These are phyloP conservation scores for Akanthomyces dipterigenus DNA, from an alignment of 2,329 filamentous ascomycete genomes.

Conservation along the genomic window DNA sequence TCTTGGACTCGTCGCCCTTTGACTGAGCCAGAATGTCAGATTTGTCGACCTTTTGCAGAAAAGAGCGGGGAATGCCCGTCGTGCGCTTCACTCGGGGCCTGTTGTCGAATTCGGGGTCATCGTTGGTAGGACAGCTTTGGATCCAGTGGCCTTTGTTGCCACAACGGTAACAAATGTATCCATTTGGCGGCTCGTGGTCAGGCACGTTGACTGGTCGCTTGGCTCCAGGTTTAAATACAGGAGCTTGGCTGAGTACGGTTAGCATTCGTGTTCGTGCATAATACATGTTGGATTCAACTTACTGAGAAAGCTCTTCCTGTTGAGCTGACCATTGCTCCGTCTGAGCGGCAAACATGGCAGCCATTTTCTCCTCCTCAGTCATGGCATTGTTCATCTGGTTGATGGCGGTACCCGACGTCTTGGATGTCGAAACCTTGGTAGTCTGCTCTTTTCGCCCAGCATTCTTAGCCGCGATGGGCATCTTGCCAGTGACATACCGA, in stretches of 20 bases:
- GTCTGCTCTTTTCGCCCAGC: conserved; percentile 58
- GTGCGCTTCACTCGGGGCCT: conserved; percentile 91
- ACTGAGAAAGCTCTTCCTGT: conserved; percentile 87
- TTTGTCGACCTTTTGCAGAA: conserved; percentile 93
- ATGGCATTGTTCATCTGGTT: conserved; percentile 68
- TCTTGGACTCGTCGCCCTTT: conserved; percentile 74
- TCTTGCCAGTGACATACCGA: conserved; percentile 92
- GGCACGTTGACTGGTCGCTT: conserved; percentile 73
- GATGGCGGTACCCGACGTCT: conserved; percentile 51
- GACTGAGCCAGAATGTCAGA: conserved; percentile 67
- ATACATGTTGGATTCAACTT: conserved; percentile 25
- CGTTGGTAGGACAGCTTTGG: conserved; percentile 95
- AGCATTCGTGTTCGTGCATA: conserved; percentile 16
- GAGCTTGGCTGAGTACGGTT: conserved; percentile 48
- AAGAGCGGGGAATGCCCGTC: conserved; percentile 91
- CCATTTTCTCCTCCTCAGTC: conserved; percentile 91
- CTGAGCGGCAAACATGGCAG: conserved; percentile 84
- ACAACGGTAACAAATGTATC: conserved; percentile 95
- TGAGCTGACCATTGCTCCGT: conserved; percentile 90
- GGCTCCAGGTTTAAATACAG: conserved; percentile 50
- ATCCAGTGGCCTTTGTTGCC: conserved; percentile 99
- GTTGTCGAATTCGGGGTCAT: conserved; percentile 92
- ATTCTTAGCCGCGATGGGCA: conserved; percentile 83
- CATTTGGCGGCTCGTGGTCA: conserved; percentile 85
- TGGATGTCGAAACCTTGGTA: conserved; percentile 50